A percentile compares a stretch with the other conserved stretches of the same genome.
Evolutionary conservation across 2,329 filamentous ascomycete genomes (phyloP).

Genomic region (Aureobasidium namibiae): DNA sequence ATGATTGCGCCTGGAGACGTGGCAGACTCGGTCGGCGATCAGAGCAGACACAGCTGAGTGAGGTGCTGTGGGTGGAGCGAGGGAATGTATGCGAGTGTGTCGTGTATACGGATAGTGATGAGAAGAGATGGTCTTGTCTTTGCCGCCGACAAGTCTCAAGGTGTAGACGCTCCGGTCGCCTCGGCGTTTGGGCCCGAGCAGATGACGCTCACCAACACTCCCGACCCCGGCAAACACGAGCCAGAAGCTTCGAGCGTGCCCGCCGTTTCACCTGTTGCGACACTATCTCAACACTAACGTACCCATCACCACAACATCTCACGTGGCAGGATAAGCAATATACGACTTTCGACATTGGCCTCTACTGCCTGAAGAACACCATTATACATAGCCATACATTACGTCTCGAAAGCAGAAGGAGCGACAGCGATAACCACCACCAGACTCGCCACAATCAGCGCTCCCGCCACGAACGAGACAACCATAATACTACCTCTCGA

Average conservation of each 20-base stretch:
- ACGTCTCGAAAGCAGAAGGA: conserved; percentile 36
- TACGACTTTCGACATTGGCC: background rate
- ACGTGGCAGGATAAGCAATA: background rate
- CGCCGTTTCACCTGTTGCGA: background rate
- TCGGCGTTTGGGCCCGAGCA: background rate
- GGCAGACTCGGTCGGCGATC: background rate
- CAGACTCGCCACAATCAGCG: conserved; percentile 51
- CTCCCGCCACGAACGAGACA: conserved; percentile 55
- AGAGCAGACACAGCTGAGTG: background rate
- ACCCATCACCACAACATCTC: too few species aligned
- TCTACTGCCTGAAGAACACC: background rate
- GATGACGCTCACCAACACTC: conserved; percentile 2
- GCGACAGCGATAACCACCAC: conserved; percentile 52
- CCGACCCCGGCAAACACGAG: background rate
- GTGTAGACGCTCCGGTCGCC: background rate
- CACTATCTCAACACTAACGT: background rate
- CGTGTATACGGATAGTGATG: background rate
- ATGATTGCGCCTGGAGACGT: conserved; percentile 3
- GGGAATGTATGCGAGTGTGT: background rate
- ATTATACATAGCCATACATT: background rate
- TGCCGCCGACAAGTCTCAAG: background rate
- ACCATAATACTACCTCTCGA: conserved; percentile 67
- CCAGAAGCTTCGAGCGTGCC: background rate
- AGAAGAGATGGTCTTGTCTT: background rate
- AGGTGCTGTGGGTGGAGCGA: background rate